Evolutionary conservation across 2,329 filamentous ascomycete genomes (phyloP).

Genomic region (Penicillium decumbens): DNA sequence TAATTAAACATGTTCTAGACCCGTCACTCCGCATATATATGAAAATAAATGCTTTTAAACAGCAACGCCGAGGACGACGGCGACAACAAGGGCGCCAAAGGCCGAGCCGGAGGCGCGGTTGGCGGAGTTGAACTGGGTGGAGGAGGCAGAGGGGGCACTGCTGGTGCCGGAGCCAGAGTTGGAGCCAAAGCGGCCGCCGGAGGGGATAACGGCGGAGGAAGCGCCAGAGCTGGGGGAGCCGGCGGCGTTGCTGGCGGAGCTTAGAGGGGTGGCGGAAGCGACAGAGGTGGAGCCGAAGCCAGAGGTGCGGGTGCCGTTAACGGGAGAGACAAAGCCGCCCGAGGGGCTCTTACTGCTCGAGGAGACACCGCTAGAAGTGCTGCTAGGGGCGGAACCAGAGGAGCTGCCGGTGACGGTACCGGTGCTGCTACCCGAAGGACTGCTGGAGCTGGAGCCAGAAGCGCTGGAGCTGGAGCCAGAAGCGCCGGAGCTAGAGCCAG

Average conservation of each 20-base stretch:
- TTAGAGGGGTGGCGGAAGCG: constrained; percentile 4
- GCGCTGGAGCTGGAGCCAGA: neutral
- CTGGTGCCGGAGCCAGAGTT: constrained; percentile 6
- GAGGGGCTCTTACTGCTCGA: neutral
- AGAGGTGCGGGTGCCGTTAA: constrained; percentile 1
- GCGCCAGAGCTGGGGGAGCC: constrained; percentile 9
- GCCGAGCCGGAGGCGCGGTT: constrained; percentile 13
- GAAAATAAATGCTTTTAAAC: constrained; percentile 12
- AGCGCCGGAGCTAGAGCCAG: neutral
- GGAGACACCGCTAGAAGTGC: neutral
- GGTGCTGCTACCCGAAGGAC: constrained; percentile 4
- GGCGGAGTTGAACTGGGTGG: neutral
- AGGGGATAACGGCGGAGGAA: constrained; percentile 1
- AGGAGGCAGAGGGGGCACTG: constrained; percentile 4
- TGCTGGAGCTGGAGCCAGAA: constrained; percentile 13
- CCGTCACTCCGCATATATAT: constrained; percentile 14
- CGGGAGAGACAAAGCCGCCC: constrained; percentile 1
- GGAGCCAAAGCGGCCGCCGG: constrained; percentile 5
- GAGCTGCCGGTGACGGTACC: constrained; percentile 5
- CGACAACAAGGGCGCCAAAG: constrained; percentile 18
- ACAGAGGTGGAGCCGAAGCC: constrained; percentile 4
- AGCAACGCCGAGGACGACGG: constrained; percentile 21
- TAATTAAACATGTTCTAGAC: neutral
- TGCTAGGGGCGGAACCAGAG: neutral
- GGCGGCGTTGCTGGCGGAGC: constrained; percentile 11